A percentile compares a stretch with the other conserved stretches of the same genome.
Conservation (phyloP, 495 filamentous ascomycete species). For the Penicillium daleae region DNA sequence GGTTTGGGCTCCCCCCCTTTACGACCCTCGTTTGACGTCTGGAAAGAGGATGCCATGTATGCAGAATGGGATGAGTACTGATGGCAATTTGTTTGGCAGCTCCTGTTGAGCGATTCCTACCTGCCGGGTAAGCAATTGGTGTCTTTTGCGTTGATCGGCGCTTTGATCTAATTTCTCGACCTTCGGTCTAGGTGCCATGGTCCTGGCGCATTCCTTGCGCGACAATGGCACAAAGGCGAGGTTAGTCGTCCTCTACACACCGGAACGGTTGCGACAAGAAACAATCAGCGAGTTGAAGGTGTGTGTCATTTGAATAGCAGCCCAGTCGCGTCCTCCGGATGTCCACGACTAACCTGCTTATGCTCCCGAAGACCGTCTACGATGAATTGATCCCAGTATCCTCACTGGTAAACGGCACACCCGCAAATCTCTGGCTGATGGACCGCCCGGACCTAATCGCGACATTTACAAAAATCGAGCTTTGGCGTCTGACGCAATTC, state of each 20-base stretch:
- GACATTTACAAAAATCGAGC: slow-evolving; percentile 93
- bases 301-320: slow-evolving; percentile 14
- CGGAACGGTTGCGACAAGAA: slow-evolving; percentile 69
- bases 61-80: slow-evolving; percentile 12
- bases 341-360: background rate
- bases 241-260: slow-evolving; percentile 80
- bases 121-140: slow-evolving; percentile 69
- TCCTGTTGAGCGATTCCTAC: slow-evolving; percentile 88
- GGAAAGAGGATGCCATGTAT: background rate
- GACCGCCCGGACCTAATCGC: slow-evolving; percentile 84
- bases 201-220: slow-evolving; percentile 91
- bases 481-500: slow-evolving; percentile 93
- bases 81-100: slow-evolving; percentile 53
- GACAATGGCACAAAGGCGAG: slow-evolving; percentile 88
- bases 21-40: background rate
- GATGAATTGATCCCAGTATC: slow-evolving; percentile 87
- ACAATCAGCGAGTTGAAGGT: slow-evolving; percentile 82
- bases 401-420: slow-evolving; percentile 72
- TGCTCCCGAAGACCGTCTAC: slow-evolving; percentile 67
- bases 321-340: background rate
- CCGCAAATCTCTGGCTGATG: slow-evolving; percentile 89
- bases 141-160: background rate
- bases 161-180: slow-evolving; percentile 12
- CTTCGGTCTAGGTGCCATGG: slow-evolving; percentile 71
- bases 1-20: slow-evolving; percentile 36